A percentile compares a stretch with the other conserved stretches of the same genome.
phyloP scores from a whole-genome alignment of 148 eudicot species.

The Chenopodium album region DNA sequence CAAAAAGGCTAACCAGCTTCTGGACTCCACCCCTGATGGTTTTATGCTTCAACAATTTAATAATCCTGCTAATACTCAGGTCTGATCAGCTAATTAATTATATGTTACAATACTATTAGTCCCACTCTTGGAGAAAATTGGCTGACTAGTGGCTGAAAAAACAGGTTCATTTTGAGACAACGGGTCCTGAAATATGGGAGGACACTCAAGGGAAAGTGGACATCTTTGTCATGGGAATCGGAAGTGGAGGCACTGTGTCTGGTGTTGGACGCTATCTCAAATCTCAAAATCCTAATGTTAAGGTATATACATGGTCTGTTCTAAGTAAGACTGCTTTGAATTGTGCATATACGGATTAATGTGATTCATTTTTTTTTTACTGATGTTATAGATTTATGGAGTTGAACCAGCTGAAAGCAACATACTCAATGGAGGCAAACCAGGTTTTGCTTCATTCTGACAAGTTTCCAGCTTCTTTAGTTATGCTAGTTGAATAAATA shows the following conservation, averaged over 20 bases:
- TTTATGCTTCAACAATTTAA: conserved; percentile 94
- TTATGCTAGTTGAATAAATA: background rate
- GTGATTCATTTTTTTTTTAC: background rate
- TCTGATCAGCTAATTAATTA: too few relatives aligned
- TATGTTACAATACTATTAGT: too few relatives aligned
- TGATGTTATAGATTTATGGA: conserved; percentile 64
- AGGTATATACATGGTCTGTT: conserved; percentile 41
- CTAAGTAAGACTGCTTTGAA: background rate
- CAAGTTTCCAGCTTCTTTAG: background rate
- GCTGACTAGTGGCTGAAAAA: background rate
- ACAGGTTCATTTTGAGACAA: conserved; percentile 92
- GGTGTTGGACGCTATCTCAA: conserved; percentile 94
- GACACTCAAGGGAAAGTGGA: conserved; percentile 89
- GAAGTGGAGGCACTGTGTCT: conserved; percentile 95
- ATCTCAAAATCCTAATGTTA: conserved; percentile 81
- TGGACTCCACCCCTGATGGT: conserved; percentile 68
- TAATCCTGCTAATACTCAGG: conserved; percentile 89
- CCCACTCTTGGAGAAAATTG: background rate
- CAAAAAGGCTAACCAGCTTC: conserved; percentile 76
- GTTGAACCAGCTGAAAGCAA: conserved; percentile 95
- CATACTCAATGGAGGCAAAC: conserved; percentile 93
- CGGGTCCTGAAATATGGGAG: conserved; percentile 99
- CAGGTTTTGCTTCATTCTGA: conserved; percentile 45
- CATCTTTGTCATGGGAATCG: conserved; percentile 96
- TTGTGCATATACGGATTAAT: background rate